Evolutionary conservation across 129 eudicot genomes (phyloP).

Genomic region (Artemisia annua): DNA sequence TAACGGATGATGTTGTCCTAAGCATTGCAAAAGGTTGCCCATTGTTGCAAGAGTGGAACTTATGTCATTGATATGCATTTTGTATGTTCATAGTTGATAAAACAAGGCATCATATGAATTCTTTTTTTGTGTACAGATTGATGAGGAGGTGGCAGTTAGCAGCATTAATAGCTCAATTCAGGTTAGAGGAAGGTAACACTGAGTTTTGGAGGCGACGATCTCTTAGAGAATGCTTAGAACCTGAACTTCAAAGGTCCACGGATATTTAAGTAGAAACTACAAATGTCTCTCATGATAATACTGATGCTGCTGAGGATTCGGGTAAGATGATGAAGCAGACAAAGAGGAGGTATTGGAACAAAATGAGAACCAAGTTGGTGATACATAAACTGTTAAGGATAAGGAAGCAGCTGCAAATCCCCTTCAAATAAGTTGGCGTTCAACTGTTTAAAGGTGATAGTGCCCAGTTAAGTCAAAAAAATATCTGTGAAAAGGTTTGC

Average conservation of each 20-base stretch:
- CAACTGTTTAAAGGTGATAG: conserved; percentile 78
- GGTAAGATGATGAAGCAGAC: conserved; percentile 62
- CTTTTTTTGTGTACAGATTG: conserved; percentile 45
- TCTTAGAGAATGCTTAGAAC: conserved; percentile 71
- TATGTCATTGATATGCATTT: conserved; percentile 39
- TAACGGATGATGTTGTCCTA: conserved; percentile 37
- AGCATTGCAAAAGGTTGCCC: conserved; percentile 59
- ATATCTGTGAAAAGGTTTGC: conserved; percentile 47
- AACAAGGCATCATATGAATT: neutral
- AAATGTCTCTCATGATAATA: conserved; percentile 50
- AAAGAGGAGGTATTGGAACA: conserved; percentile 76
- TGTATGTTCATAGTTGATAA: neutral
- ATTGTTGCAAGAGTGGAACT: conserved; percentile 60
- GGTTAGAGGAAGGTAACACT: conserved; percentile 84
- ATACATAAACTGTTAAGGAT: conserved; percentile 56
- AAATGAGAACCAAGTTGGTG: conserved; percentile 63
- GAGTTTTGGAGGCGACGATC: conserved; percentile 92
- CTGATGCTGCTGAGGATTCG: conserved; percentile 46
- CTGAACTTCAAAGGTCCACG: conserved; percentile 48
- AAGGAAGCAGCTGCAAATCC: conserved; percentile 79
- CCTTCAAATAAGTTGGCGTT: conserved; percentile 92
- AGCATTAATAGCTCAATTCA: conserved; percentile 72
- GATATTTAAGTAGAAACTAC: conserved; percentile 44
- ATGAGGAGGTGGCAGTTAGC: conserved; percentile 63
- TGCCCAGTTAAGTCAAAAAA: conserved; percentile 55